Percentiles rank a stretch among this genome's conserved stretches.
Conservation (phyloP, 371 early-diverging fungal genomes). For the Mortierella sp. region DNA sequence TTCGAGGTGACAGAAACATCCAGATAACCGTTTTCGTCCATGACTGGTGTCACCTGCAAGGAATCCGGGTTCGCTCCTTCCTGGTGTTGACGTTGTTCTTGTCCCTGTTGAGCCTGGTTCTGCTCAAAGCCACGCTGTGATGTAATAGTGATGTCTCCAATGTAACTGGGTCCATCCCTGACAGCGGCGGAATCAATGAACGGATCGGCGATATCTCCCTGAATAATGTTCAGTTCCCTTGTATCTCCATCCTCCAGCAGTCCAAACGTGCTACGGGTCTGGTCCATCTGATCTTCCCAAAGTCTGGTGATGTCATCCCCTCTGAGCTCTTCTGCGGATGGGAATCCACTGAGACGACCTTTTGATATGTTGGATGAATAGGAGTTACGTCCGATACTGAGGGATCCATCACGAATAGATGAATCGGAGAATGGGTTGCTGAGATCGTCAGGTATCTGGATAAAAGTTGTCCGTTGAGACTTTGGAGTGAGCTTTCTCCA, state of each 20-base stretch:
- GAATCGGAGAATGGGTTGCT: conserved; percentile 10
- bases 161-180: conserved; percentile 3
- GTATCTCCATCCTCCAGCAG: conserved; percentile 24
- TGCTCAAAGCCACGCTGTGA: conserved; percentile 17
- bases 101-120: background rate
- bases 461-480: conserved; percentile 23
- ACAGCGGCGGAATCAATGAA: conserved; percentile 3
- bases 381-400: no score
- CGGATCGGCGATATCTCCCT: conserved; percentile 20
- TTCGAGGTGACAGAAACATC: no score
- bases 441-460: conserved; percentile 13
- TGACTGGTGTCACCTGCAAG: no score
- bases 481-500: conserved; percentile 51
- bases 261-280: no score
- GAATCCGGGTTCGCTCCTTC: no score
- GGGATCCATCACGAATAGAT: background rate
- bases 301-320: conserved; percentile 23
- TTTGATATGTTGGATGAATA: no score
- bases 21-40: no score
- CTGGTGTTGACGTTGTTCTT: background rate
- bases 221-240: conserved; percentile 7
- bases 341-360: no score
- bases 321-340: no score
- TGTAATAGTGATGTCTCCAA: conserved; percentile 24
- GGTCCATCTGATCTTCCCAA: conserved; percentile 31